These are phyloP conservation scores for Zalaria obscura DNA, from an alignment of 2,329 filamentous ascomycete genomes.

Conservation along the genomic window DNA sequence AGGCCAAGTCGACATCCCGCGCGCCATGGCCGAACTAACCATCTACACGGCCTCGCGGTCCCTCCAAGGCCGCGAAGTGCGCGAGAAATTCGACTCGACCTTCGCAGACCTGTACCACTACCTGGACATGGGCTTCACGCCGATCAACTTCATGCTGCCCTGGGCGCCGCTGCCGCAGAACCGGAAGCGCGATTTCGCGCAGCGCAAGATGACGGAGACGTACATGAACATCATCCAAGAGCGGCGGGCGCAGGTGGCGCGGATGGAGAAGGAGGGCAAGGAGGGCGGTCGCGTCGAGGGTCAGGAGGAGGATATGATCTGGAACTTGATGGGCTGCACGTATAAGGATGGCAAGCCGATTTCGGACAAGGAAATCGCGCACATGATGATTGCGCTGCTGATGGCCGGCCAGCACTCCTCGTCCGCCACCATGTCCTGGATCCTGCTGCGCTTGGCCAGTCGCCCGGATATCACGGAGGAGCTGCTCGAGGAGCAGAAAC, in stretches of 20 bases:
- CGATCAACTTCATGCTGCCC: constrained; percentile 80
- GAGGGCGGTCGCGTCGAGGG: constrained; percentile 7
- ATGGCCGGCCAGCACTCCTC: constrained; percentile 90
- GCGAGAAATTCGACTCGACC: constrained; percentile 62
- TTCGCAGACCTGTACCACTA: constrained; percentile 78
- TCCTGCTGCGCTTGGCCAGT: constrained; percentile 65
- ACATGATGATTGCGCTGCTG: constrained; percentile 88
- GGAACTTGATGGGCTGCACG: constrained; percentile 70
- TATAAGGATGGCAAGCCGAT: constrained; percentile 73
- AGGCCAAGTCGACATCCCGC: constrained; percentile 58
- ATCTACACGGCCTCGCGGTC: constrained; percentile 81
- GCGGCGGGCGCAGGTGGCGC: constrained; percentile 39
- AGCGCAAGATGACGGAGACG: constrained; percentile 64
- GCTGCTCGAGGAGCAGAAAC: constrained; percentile 68
- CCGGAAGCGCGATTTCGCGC: constrained; percentile 63
- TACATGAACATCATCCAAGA: constrained; percentile 73
- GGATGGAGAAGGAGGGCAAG: constrained; percentile 30
- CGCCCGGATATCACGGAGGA: constrained; percentile 67
- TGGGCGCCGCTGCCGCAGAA: constrained; percentile 87
- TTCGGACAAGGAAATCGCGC: constrained; percentile 73
- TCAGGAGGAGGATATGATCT: constrained; percentile 60
- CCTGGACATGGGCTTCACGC: constrained; percentile 77
- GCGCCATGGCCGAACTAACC: constrained; percentile 71
- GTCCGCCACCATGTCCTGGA: constrained; percentile 73
- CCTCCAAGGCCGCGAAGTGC: constrained; percentile 72